Evolutionary conservation across 192 early-diverging fungal species (phyloP).

Genomic region (Coemansia sp.): DNA sequence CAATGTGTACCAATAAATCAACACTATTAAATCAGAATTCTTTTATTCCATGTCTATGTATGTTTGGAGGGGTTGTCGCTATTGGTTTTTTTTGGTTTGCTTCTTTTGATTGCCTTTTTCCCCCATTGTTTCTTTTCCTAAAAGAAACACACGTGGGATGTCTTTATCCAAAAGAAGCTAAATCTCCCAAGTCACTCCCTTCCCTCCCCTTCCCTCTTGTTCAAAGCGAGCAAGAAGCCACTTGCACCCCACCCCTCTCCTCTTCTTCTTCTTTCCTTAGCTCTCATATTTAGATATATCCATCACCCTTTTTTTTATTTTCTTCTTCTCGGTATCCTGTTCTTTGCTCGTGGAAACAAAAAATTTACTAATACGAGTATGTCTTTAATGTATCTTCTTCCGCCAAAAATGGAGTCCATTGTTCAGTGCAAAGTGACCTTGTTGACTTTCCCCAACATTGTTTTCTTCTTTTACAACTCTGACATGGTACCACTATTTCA

Average conservation of each 20-base stretch:
- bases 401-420: background rate
- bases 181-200: background rate
- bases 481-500: background rate
- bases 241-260: background rate
- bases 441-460: background rate
- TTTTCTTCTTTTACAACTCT: constrained; percentile 8
- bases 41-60: too few species aligned
- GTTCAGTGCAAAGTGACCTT: background rate
- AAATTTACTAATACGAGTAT: background rate
- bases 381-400: background rate
- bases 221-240: background rate
- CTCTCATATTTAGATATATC: background rate
- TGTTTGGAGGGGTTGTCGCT: background rate
- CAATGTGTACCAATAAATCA: too few species aligned
- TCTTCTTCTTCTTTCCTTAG: background rate
- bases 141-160: background rate
- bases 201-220: background rate
- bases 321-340: background rate
- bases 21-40: too few species aligned
- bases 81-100: background rate
- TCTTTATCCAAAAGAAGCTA: background rate
- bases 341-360: too few species aligned
- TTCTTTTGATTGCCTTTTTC: background rate
- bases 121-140: background rate
- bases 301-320: background rate